Evolutionary conservation across 2,329 filamentous ascomycete species (phyloP).

Genomic region (Phaeosphaeriaceae sp.): DNA sequence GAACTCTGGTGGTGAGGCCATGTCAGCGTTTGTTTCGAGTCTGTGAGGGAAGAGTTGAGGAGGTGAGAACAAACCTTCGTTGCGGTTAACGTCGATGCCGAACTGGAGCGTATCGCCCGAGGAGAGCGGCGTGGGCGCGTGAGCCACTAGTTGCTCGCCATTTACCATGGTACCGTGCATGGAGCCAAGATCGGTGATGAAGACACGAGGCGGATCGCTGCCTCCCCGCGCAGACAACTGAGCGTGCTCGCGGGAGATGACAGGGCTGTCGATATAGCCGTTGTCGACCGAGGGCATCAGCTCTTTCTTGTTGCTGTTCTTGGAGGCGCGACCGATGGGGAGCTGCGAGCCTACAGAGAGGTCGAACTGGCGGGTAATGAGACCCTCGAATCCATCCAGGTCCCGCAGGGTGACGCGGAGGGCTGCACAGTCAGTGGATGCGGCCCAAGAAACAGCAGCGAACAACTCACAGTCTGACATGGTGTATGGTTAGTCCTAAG

Average conservation of each 20-base stretch:
- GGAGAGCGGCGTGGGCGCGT: constrained; percentile 28
- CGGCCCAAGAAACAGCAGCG: constrained; percentile 1
- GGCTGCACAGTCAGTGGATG: constrained; percentile 23
- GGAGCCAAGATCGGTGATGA: constrained; percentile 62
- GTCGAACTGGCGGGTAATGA: constrained; percentile 39
- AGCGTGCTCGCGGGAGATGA: constrained; percentile 75
- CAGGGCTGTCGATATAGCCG: constrained; percentile 73
- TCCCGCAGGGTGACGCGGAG: constrained; percentile 42
- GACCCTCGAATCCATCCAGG: constrained; percentile 50
- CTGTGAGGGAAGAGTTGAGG: background rate
- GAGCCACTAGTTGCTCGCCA: constrained; percentile 38
- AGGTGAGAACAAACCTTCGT: constrained; percentile 33
- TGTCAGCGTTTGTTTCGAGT: constrained; percentile 13
- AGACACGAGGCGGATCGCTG: constrained; percentile 43
- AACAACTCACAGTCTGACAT: constrained; percentile 25
- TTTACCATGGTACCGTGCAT: constrained; percentile 70
- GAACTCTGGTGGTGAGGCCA: constrained; percentile 23
- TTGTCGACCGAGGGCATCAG: constrained; percentile 59
- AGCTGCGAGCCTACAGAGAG: constrained; percentile 34
- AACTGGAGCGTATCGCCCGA: constrained; percentile 47
- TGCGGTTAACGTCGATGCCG: constrained; percentile 44
- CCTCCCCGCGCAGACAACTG: constrained; percentile 42
- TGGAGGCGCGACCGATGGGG: constrained; percentile 54
- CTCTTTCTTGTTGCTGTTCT: constrained; percentile 48
- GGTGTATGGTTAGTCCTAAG: background rate